Evolutionary conservation across 1,284 basidiomycete genomes (phyloP), one percentile per base, ranked within the genome.

Genomic region (Takashimella tepidaria): DNA sequence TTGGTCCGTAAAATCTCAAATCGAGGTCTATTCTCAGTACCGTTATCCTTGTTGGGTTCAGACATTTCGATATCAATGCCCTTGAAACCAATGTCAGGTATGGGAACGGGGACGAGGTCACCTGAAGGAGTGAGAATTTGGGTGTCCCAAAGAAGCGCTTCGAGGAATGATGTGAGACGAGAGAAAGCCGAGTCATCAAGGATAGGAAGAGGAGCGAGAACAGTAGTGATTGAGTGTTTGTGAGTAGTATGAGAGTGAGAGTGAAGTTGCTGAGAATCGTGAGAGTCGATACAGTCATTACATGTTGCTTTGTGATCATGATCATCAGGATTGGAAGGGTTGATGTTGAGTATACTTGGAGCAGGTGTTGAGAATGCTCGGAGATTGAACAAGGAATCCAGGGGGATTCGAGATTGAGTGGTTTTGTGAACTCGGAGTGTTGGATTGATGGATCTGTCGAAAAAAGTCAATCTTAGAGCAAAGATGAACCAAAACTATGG

Each of bases 41-140:
- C n/a, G n/a, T n/a, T n/a, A n/a, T n/a, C n/a, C n/a, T n/a, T n/a
- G n/a, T n/a, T n/a, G n/a, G n/a, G n/a, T n/a, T n/a, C n/a, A n/a
- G n/a, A n/a, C n/a, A n/a, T n/a, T n/a, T n/a, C 86, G 0, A 74
- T 75, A 0, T 79, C 72, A 3, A 79, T 70, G 3, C 45, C 66
- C 60, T 91, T 83, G 31, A 89, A 78, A 6, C 90, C 91, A 70
- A 95, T 95, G 62, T 88, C 89, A 13, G 92, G 82, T 12, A 96
- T 75, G 2, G 95, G 79, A 49, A 84, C 81, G 45, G 50, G 41
- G 31, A 23, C 24, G 4, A 13, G 51, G 24, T 51, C 50, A 21
- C 47, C 27, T 19, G 45, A 53, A 41, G 11, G 21, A 41, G 24
- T 37, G 21, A 65, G 60, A 12, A 67, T 46, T 5, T 23, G 5